Conservation (phyloP, 1,284 basidiomycete species). For the Moniliophthora roreri region DNA sequence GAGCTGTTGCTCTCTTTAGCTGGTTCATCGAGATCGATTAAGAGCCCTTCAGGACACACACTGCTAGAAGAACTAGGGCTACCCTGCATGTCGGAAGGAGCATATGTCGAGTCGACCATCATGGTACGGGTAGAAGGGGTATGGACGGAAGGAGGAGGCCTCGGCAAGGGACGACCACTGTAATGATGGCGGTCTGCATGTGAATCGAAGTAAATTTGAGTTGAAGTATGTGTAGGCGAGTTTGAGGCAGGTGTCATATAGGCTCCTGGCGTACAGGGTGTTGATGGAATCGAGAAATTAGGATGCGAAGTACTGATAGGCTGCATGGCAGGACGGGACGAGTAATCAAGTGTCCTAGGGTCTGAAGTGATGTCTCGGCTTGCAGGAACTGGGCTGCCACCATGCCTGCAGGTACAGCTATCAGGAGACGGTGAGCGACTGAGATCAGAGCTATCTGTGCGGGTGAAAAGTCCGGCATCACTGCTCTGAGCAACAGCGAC, state of each 20-base stretch:
- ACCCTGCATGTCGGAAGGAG: slow-evolving; percentile 16
- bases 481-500: not conserved
- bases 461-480: no score
- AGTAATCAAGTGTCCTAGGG: not conserved
- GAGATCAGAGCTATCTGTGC: no score
- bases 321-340: not conserved
- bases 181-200: not conserved
- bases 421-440: no score
- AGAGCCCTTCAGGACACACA: slow-evolving; percentile 39
- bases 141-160: slow-evolving; percentile 19
- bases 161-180: slow-evolving; percentile 2
- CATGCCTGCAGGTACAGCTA: no score
- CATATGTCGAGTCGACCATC: slow-evolving; percentile 36
- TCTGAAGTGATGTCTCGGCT: no score
- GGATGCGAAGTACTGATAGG: not conserved
- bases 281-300: not conserved
- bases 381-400: no score
- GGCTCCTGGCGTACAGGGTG: not conserved
- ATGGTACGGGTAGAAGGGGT: slow-evolving; percentile 23
- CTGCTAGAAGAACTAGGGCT: slow-evolving; percentile 11
- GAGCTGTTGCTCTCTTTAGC: slow-evolving; percentile 9
- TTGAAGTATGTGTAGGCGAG: slow-evolving; percentile 1
- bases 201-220: not conserved
- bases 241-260: not conserved
- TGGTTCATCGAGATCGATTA: slow-evolving; percentile 43